Evolutionary conservation across 495 filamentous ascomycete species (phyloP).

Genomic region (Penicillium mononematosum): DNA sequence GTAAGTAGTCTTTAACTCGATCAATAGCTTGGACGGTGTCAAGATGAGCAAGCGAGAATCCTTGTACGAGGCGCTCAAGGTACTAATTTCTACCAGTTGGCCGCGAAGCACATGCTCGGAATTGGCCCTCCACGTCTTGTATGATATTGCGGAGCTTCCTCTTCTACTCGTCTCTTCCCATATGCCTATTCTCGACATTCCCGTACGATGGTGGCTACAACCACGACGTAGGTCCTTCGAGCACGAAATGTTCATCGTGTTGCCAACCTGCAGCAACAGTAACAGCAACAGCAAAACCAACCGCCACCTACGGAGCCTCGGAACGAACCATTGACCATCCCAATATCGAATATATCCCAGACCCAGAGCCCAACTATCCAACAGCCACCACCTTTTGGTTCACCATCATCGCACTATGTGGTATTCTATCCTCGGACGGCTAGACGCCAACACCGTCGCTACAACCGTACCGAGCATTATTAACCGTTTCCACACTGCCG

Average conservation of each 20-base stretch:
- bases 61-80: not conserved
- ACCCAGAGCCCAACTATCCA: conserved; percentile 12
- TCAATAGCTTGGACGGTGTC: not conserved
- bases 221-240: too few species aligned
- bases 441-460: too few species aligned
- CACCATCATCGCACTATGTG: conserved; percentile 15
- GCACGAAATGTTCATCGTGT: too few species aligned
- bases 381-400: conserved; percentile 23
- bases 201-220: not conserved
- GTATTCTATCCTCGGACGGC: conserved; percentile 10
- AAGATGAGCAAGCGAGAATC: not conserved
- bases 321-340: not conserved
- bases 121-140: not conserved
- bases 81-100: not conserved
- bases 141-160: not conserved
- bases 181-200: not conserved
- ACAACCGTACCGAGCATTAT: too few species aligned
- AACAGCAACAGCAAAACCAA: too few species aligned
- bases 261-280: too few species aligned
- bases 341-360: not conserved
- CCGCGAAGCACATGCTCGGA: not conserved
- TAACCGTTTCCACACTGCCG: too few species aligned
- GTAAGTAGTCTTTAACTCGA: not conserved
- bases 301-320: not conserved
- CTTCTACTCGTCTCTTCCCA: not conserved